Percentiles rank a stretch among this genome's conserved stretches.
Conservation (phyloP, 345 rosid species). For the Aethionema arabicum region DNA sequence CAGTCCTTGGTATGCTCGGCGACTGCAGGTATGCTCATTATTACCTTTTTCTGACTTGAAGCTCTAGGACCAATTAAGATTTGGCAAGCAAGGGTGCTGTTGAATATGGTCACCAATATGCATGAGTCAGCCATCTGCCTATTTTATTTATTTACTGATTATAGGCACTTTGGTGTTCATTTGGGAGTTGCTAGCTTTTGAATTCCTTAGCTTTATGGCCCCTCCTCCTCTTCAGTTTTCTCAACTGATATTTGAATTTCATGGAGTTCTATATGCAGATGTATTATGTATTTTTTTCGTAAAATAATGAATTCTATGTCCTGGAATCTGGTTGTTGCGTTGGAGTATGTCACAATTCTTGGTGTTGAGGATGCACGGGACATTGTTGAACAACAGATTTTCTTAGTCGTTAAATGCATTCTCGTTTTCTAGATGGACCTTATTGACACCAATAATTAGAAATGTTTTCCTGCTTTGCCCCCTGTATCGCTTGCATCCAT, state of each 20-base stretch:
- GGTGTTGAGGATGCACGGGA: slow-evolving; percentile 2
- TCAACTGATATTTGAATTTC: slow-evolving; percentile 5
- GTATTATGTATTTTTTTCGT: neutral
- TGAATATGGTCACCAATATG: slow-evolving; percentile 13
- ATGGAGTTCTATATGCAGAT: neutral
- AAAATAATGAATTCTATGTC: slow-evolving; percentile 2
- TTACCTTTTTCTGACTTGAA: slow-evolving; percentile 7
- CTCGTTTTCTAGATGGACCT: neutral
- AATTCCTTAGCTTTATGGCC: neutral
- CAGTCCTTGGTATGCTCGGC: slow-evolving; percentile 98
- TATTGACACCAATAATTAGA: slow-evolving; percentile 5
- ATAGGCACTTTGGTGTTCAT: slow-evolving; percentile 3
- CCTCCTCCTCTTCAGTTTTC: neutral
- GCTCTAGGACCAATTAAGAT: slow-evolving; percentile 1
- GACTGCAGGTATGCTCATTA: slow-evolving; percentile 78
- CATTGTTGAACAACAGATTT: neutral
- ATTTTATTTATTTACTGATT: neutral
- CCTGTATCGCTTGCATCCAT: slow-evolving; percentile 9
- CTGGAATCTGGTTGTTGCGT: slow-evolving; percentile 13
- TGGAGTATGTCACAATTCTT: slow-evolving; percentile 1
- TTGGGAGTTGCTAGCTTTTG: neutral
- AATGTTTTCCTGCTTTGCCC: slow-evolving; percentile 8
- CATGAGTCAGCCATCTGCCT: neutral
- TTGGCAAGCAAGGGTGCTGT: slow-evolving; percentile 5
- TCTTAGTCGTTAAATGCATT: neutral